Evolutionary conservation across 129 eudicot species (phyloP), one percentile per base, ranked within the genome.

Genomic region (Silybum marianum): DNA sequence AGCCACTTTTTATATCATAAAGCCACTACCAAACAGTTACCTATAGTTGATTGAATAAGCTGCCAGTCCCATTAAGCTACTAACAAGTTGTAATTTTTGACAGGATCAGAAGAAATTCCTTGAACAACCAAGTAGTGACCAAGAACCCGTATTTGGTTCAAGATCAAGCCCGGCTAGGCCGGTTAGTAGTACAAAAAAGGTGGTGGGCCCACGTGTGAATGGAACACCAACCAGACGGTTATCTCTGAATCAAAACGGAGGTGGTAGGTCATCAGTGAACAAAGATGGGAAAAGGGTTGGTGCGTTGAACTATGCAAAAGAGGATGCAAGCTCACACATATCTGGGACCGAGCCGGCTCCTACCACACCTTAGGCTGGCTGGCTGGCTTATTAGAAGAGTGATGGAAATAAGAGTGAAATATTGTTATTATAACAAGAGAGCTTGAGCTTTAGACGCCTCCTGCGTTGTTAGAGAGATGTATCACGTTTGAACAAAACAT

Each of bases 71-170:
- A 38, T 38, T 38, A 38, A 38, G 42, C 42, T 38, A 6, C 42
- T 38, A 38, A 38, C 42, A 6, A 38, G 7, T 18, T 73, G 46
- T 76, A 80, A 34, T 24, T 76, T 9, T 23, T 80, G n/a, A 81
- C 87, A 95, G 99, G 99, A 95, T 68, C 97, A 90, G 84, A 95
- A 93, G 88, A 95, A 95, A 87, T 86, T 90, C 80, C 91, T 86
- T 12, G 99, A 91, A 46, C 97, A 89, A 90, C 22, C 89, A 81
- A 79, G 21, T 71, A 86, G 88, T 69, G 99, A 92, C 26, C 96
- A 76, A 22, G 97, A 94, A 77, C 11, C 90, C 0, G 77, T 81
- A 11, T 90, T 92, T 68, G 89, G 92, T 48, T 76, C 98, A 77
- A 95, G 92, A 77, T 91, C 98, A 78, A 95, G 97, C 89, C 99